Evolutionary conservation across 768 basidiomycete species (phyloP), one percentile per base, ranked within the genome.

Genomic region (Tephrocybe sp.): DNA sequence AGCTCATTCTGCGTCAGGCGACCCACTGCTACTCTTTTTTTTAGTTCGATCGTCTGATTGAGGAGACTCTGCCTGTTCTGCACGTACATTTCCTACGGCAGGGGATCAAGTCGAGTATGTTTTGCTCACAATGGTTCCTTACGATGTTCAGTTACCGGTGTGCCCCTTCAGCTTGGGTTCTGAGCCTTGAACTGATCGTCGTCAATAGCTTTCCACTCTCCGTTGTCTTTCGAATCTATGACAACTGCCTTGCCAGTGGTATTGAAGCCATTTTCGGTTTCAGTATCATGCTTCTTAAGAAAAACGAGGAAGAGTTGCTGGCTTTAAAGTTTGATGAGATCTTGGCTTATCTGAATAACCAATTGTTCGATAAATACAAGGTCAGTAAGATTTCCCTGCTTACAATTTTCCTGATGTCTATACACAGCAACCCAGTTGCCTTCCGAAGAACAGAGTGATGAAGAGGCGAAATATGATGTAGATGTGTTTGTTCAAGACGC

Each of bases 231-330:
- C 85, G 96, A 60, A 96, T 99, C 71, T 95, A 92, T 62, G 96
- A 98, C 68, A 94, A 92, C 62, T 91, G 92, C 54, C 82, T 98
- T 48, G 97, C 97, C 5, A 98, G 89, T 61, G 97, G 97, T 9
- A 91, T 98, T 48, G 97, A 98, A 68, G 92, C 96, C 1, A 89
- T 98, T 26, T 98, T 99, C 69, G 85, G 94, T 4, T 98, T 98
- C 73, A 90, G 92, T 54, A 76, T 98, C 26, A 84, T 83, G 20
- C 74, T 99, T 4, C 72, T 99, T 48, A 83, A 86, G 63, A 90
- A 89, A 67, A 96, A 95, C 60, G 96, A 99, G 67, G 83, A 87
- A 38, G 69, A 71, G 19, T 68, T 98, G 9, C 70, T 98, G 13
- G 63, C 76, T 4, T 74, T 98, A 58, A 95, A 93, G 61, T 98